Percentiles rank a stretch among this genome's conserved stretches.
Evolutionary conservation across 2,329 filamentous ascomycete genomes (phyloP).

Genomic region (Biscogniauxia marginata): DNA sequence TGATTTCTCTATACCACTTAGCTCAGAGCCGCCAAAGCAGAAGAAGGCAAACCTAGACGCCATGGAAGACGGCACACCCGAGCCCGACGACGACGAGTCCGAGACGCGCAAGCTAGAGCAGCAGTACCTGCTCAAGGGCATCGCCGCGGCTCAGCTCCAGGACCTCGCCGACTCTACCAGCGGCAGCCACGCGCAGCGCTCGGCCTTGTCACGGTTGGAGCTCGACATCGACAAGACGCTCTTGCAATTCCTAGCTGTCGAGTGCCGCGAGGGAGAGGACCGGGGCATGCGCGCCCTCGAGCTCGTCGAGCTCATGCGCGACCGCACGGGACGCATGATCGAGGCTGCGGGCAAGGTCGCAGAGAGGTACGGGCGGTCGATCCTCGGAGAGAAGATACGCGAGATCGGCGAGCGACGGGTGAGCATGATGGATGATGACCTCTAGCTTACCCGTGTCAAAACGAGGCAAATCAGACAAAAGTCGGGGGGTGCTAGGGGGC

Average conservation of each 20-base stretch:
- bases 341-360: constrained; percentile 90
- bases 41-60: constrained; percentile 34
- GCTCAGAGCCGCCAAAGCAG: constrained; percentile 47
- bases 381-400: constrained; percentile 87
- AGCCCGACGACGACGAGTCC: constrained; percentile 34
- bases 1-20: constrained; percentile 81
- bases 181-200: constrained; percentile 62
- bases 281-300: constrained; percentile 93
- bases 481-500: too few relatives aligned
- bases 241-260: constrained; percentile 81
- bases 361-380: constrained; percentile 73
- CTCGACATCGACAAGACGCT: constrained; percentile 87
- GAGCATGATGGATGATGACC: constrained; percentile 38
- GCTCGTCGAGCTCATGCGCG: constrained; percentile 80
- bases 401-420: constrained; percentile 74
- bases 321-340: constrained; percentile 83
- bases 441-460: not conserved
- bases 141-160: constrained; percentile 71
- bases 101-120: constrained; percentile 73
- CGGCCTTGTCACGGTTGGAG: constrained; percentile 68
- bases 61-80: constrained; percentile 32
- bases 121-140: constrained; percentile 70
- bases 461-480: not conserved
- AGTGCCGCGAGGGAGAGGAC: constrained; percentile 92
- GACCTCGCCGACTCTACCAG: constrained; percentile 71